Conservation (phyloP, 1,139 yeast species). For the Lipomyces yarrowii region DNA sequence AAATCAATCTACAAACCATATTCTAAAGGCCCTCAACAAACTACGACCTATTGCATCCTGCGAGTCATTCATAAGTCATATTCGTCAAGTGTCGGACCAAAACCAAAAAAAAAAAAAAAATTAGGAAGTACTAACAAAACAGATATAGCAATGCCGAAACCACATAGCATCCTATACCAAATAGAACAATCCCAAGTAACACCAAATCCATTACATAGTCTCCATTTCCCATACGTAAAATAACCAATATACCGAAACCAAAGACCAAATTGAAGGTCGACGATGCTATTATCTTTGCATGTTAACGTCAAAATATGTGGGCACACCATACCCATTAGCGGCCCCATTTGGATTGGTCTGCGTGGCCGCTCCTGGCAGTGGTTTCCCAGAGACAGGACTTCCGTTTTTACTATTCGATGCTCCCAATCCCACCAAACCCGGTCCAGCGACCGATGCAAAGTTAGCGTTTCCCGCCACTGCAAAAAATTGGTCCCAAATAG, state of each 20-base stretch:
- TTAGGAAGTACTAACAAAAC: not conserved
- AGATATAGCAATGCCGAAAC: not conserved
- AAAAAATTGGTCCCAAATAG: slow-evolving; percentile 79
- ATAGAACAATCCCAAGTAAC: not conserved
- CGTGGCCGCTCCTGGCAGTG: not conserved
- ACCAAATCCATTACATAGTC: not conserved
- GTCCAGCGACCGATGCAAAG: slow-evolving; percentile 14
- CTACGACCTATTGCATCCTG: not conserved
- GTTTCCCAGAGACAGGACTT: not conserved
- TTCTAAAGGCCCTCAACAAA: not conserved
- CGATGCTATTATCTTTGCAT: not conserved
- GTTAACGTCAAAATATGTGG: not conserved
- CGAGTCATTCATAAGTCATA: not conserved
- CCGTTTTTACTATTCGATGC: not conserved
- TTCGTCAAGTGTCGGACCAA: not conserved
- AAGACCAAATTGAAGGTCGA: not conserved
- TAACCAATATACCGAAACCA: not conserved
- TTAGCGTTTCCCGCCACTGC: slow-evolving; percentile 25
- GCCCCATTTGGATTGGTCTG: not conserved
- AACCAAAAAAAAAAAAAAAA: not conserved
- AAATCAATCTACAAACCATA: not conserved
- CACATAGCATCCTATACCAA: not conserved
- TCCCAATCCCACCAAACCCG: slow-evolving; percentile 21
- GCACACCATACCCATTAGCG: not conserved
- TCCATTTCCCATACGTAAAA: not conserved